A percentile compares a stretch with the other conserved stretches of the same genome.
Conservation (phyloP, 108 stramenopile species). For the Fragilariopsis cylindrus region DNA sequence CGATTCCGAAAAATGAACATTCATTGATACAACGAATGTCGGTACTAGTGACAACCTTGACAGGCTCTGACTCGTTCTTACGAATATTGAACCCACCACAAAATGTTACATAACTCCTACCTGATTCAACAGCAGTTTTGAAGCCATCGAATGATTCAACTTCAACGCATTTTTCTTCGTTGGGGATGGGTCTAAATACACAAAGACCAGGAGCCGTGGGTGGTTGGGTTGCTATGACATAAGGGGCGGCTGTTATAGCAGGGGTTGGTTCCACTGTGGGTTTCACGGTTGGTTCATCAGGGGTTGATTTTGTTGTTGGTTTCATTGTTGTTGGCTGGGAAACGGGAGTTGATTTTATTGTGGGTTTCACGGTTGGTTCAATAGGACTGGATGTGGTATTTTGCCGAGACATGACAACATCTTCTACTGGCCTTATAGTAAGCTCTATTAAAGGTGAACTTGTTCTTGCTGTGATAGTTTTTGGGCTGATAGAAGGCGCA, state of each 20-base stretch:
- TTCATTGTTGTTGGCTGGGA: background rate
- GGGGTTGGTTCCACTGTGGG: background rate
- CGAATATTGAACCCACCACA: constrained; percentile 24
- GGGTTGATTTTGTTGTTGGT: background rate
- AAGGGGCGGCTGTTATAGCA: background rate
- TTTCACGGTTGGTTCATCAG: background rate
- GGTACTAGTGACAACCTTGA: background rate
- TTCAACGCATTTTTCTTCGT: constrained; percentile 18
- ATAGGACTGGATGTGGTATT: background rate
- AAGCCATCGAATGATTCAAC: constrained; percentile 19
- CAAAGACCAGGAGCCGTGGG: background rate
- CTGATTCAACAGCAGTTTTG: constrained; percentile 1
- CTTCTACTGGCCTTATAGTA: background rate
- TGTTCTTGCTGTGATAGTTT: background rate
- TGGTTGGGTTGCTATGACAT: background rate
- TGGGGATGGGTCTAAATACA: background rate
- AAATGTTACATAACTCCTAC: constrained; percentile 1
- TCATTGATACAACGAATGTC: constrained; percentile 21
- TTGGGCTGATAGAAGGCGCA: background rate
- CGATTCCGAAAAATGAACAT: constrained; percentile 17
- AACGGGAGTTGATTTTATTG: background rate
- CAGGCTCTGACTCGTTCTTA: background rate
- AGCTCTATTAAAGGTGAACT: background rate
- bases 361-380: background rate
- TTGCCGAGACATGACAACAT: no score